Base-by-base conservation (phyloP, 352 stramenopile species). In the Phytophthora pini region DNA sequence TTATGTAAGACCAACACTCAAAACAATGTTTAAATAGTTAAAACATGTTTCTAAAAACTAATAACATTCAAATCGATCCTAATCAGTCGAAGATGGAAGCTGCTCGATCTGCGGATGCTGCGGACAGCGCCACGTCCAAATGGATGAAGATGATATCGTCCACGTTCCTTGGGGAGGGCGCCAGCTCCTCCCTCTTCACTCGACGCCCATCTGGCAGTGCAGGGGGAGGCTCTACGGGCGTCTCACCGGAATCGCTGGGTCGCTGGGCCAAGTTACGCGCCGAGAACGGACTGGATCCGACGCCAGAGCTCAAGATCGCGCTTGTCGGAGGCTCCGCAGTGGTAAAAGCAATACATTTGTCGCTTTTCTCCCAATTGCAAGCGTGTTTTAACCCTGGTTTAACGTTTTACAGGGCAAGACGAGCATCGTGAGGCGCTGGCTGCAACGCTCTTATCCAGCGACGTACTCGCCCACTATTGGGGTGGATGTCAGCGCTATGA, bases 91-190 rank as follows among this genome's bases (percentile, higher is more conserved):
- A 29, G 7, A 73, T 73, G 65, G 40, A 65, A 61, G 49, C 60
- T 47, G 34, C 46, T 38, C 26, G 20, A 17, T 11, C 62, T 34
- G 64, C 56, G n/a, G 58, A 70, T 49, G 52, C 74, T 27, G 62
- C 73, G 29, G 77, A 86, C 56, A 80, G 76, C 34, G 77, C 72
- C 32, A 80, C 79, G 32, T 73, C 62, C 38, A 86, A 82, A 69
- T 93, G 85, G 85, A 92, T 93, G 83, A 90, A 89, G 59, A 89
- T 93, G 78, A 79, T 93, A 43, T 93, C 85, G 52, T 89, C 81
- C 24, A 93, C 85, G 46, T 91, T 93, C 36, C 71, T 92, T 2
- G 85, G 85, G 27, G 81, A 92, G 27, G 55, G 41, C 34, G 13
- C 57, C 3, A 55, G 62, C 36, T 72, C 80, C 15, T 76, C 77